Evolutionary conservation across 83 land plant genomes (phyloP), one percentile per base, ranked within the genome.

Genomic region (Thuja plicata): DNA sequence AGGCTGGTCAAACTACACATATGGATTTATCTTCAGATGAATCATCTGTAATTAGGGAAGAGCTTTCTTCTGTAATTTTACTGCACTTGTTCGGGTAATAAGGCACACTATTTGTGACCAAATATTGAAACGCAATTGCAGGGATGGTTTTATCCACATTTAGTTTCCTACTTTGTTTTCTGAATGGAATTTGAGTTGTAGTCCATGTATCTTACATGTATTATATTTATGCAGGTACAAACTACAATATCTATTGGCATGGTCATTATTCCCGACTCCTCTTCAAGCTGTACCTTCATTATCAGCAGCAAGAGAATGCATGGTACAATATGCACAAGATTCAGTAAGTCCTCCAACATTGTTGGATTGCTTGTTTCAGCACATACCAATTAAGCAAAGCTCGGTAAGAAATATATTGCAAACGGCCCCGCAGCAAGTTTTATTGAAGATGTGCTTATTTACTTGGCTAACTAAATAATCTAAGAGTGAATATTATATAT

Each of bases 241-340:
- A 99, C 93, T 96, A n/a, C 90, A 96, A 85, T 89, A 96, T 62
- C 93, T 96, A 54, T 89, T 98, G 60, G 97, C 96, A 12, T 98
- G 99, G 99, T 90, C 98, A 85, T 88, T 98, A 85, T 91, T 97
- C 88, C 89, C 97, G 57, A 89, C 96, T 62, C 94, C 94, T 89
- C 46, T 98, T 70, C 93, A 90, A 27, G 91, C 94, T 0, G 91
- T 97, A 66, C 89, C 94, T 35, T 71, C 96, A 13, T 86, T 89
- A 10, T 95, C 99, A 66, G 57, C 90, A 30, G 87, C 62, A 87
- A 94, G 98, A 87, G 97, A 98, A 85, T 93, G 93, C 87, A 62
- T 98, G 85, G 87, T 98, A 74, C 99, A 96, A 60, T 95, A 91
- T 86, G 88, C 93, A 45, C 95, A 94, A 86, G 97, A 97, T 55